Percentiles rank a stretch among this genome's conserved stretches.
phyloP scores from a whole-genome alignment of 257 asterid genomes.

The Gentiana straminea region DNA sequence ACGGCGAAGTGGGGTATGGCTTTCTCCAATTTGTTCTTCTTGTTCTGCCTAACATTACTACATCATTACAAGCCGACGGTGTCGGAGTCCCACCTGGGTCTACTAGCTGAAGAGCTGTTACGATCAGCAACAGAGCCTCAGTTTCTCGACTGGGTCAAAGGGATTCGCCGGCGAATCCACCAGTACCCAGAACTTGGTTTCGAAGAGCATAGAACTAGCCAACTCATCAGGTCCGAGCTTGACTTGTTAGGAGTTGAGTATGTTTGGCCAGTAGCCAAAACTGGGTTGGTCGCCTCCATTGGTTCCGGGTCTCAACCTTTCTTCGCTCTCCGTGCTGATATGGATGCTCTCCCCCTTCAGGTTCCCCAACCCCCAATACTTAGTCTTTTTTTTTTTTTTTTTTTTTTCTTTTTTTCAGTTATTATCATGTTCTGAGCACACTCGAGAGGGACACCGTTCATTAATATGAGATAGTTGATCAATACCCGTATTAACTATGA shows the following conservation, averaged over 20 bases:
- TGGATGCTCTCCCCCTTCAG: conserved; percentile 92
- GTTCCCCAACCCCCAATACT: conserved; percentile 9
- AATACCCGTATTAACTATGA: too few species aligned
- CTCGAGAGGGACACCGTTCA: too few species aligned
- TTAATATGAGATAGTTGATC: too few species aligned
- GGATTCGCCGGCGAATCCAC: conserved; percentile 53
- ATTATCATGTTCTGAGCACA: too few species aligned
- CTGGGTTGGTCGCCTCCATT: conserved; percentile 60
- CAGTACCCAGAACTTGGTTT: conserved; percentile 62
- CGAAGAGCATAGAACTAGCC: conserved; percentile 53
- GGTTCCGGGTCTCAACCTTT: conserved; percentile 62
- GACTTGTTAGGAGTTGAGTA: conserved; percentile 50
- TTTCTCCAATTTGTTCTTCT: background rate
- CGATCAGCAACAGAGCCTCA: conserved; percentile 43
- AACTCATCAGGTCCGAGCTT: conserved; percentile 48
- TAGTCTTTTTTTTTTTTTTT: too few species aligned
- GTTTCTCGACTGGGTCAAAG: conserved; percentile 53
- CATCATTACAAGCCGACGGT: conserved; percentile 5
- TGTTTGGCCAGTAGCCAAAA: conserved; percentile 54
- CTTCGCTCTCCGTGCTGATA: conserved; percentile 74
- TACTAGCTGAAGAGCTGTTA: conserved; percentile 29
- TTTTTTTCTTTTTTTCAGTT: too few species aligned
- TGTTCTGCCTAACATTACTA: background rate
- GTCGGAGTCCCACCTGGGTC: conserved; percentile 5
- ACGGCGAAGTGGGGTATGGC: background rate